A percentile compares a stretch with the other conserved stretches of the same genome.
Evolutionary conservation across 306 rosid genomes (phyloP).

Genomic region (Echinosophora koreensis): DNA sequence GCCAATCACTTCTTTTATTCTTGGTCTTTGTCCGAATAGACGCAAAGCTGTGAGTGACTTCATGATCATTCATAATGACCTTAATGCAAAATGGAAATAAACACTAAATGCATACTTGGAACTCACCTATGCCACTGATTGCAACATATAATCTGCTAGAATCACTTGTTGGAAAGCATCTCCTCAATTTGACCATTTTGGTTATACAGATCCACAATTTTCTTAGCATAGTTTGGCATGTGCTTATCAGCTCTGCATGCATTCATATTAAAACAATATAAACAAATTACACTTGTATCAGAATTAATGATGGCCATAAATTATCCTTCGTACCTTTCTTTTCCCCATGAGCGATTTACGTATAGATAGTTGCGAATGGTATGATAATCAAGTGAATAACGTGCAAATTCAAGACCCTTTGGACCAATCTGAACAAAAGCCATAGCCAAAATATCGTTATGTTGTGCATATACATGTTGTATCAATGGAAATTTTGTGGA

Average conservation of each 20-base stretch:
- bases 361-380: slow-evolving; percentile 90
- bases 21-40: slow-evolving; percentile 16
- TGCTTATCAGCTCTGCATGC: slow-evolving; percentile 88
- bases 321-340: slow-evolving; percentile 71
- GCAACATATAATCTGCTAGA: slow-evolving; percentile 1
- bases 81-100: slow-evolving; percentile 13
- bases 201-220: slow-evolving; percentile 86
- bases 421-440: slow-evolving; percentile 77
- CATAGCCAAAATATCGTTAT: slow-evolving; percentile 38
- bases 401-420: slow-evolving; percentile 93
- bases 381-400: slow-evolving; percentile 95
- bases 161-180: slow-evolving; percentile 70
- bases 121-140: slow-evolving; percentile 32
- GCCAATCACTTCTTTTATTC: slow-evolving; percentile 5
- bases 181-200: slow-evolving; percentile 82
- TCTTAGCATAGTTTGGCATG: slow-evolving; percentile 88
- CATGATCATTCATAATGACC: slow-evolving; percentile 31
- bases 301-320: neutral
- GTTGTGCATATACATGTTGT: neutral
- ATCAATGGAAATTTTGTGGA: slow-evolving; percentile 4
- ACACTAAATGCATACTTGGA: slow-evolving; percentile 9
- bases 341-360: slow-evolving; percentile 84
- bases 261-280: slow-evolving; percentile 35
- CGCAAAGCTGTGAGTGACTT: slow-evolving; percentile 5
- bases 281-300: slow-evolving; percentile 20